Evolutionary conservation across 169 alveolate genomes (phyloP).

Genomic region (Amoebophrya sp.): DNA sequence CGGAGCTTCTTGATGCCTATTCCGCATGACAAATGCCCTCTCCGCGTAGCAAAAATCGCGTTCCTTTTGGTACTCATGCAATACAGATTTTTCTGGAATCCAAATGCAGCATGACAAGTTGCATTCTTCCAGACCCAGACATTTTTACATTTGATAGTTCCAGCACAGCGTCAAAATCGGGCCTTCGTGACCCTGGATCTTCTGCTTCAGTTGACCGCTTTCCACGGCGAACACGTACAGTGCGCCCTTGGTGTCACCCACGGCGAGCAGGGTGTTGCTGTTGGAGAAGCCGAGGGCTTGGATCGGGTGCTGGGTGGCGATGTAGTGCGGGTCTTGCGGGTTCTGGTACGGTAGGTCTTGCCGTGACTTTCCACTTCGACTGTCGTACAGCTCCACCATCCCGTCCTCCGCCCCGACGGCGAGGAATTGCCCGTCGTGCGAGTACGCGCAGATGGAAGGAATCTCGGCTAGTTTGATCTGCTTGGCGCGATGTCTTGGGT

Average conservation of each 20-base stretch:
- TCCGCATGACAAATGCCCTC: too few relatives aligned
- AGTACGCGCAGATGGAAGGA: not conserved
- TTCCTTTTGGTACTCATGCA: too few relatives aligned
- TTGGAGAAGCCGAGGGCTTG: not conserved
- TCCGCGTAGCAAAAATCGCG: too few relatives aligned
- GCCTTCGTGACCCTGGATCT: not conserved
- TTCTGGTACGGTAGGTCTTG: not conserved
- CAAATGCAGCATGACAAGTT: too few relatives aligned
- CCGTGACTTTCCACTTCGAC: not conserved
- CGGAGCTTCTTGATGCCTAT: too few relatives aligned
- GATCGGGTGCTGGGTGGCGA: not conserved
- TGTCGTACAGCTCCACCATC: not conserved
- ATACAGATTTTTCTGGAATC: too few relatives aligned
- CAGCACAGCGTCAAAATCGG: not conserved
- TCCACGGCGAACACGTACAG: not conserved
- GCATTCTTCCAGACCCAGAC: too few relatives aligned
- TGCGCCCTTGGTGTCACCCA: not conserved
- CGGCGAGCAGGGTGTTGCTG: not conserved
- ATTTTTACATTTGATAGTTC: too few relatives aligned
- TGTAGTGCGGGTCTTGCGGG: not conserved
- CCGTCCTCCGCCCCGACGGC: constrained; percentile 6
- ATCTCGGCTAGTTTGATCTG: not conserved
- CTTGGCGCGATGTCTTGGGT: not conserved
- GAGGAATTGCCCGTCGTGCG: not conserved
- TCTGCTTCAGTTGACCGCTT: not conserved